These are phyloP conservation scores for Reticulascus tulasneorum DNA, from an alignment of 2,329 filamentous ascomycete genomes.

Conservation along the genomic window DNA sequence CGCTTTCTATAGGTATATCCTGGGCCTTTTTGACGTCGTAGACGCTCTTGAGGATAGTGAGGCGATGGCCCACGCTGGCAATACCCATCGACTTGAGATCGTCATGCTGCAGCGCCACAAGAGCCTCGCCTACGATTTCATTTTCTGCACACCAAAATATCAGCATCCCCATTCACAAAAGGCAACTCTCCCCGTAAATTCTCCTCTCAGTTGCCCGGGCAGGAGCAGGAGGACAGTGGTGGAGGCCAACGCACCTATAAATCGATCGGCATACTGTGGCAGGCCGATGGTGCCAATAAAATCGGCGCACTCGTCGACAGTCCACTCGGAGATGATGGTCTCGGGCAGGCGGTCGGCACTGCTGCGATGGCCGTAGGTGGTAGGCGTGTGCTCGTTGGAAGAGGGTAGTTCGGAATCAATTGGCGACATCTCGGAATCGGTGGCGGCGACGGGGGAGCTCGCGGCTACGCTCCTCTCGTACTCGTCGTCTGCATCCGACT, in stretches of 20 bases:
- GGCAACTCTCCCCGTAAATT: no score
- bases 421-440: conserved; percentile 65
- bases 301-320: conserved; percentile 82
- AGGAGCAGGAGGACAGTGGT: not conserved
- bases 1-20: conserved; percentile 83
- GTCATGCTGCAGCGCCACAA: conserved; percentile 84
- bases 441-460: conserved; percentile 61
- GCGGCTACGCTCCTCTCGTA: conserved; percentile 70
- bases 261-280: conserved; percentile 75
- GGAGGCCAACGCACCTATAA: conserved; percentile 63
- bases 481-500: conserved; percentile 79
- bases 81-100: conserved; percentile 96
- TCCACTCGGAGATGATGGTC: conserved; percentile 76
- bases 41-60: conserved; percentile 92
- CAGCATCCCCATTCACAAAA: no score
- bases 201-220: not conserved
- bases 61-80: conserved; percentile 83
- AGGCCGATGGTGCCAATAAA: conserved; percentile 79
- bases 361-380: conserved; percentile 66
- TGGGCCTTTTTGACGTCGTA: conserved; percentile 96
- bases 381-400: conserved; percentile 71
- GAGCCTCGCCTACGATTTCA: conserved; percentile 85
- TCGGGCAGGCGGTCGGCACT: conserved; percentile 66
- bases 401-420: conserved; percentile 70
- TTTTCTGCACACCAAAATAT: conserved; percentile 60